Conservation (phyloP, 2,329 filamentous ascomycete genomes). For the Huntiella abstrusa region DNA sequence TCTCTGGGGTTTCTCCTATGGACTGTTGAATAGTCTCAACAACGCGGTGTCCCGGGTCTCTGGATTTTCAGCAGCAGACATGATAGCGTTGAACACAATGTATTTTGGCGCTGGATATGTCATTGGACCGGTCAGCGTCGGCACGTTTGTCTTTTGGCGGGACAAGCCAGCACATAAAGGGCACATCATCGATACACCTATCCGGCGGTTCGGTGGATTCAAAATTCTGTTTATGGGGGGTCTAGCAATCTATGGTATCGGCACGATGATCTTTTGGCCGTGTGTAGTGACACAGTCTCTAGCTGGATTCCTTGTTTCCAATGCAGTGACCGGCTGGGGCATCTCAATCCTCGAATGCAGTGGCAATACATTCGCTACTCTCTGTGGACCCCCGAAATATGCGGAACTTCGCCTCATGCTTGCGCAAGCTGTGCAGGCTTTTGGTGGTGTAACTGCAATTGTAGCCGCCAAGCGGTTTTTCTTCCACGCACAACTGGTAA, state of each 20-base stretch:
- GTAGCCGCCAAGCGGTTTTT: constrained; percentile 57
- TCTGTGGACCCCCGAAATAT: constrained; percentile 56
- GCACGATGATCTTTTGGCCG: constrained; percentile 76
- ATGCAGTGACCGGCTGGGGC: constrained; percentile 59
- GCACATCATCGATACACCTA: constrained; percentile 19
- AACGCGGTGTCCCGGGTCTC: constrained; percentile 45
- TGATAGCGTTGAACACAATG: constrained; percentile 46
- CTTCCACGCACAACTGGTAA: constrained; percentile 36
- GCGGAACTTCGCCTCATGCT: constrained; percentile 58
- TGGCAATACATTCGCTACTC: constrained; percentile 53
- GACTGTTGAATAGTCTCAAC: constrained; percentile 67
- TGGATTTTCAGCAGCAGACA: constrained; percentile 40
- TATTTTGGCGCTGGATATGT: constrained; percentile 57
- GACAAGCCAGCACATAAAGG: constrained; percentile 38
- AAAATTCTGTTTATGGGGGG: constrained; percentile 66
- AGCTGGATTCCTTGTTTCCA: constrained; percentile 56
- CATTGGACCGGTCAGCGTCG: constrained; percentile 49
- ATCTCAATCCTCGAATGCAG: constrained; percentile 62
- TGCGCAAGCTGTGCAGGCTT: constrained; percentile 59
- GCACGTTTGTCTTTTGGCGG: constrained; percentile 49
- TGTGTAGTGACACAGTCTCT: constrained; percentile 57
- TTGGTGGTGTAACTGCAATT: constrained; percentile 53
- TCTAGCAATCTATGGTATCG: constrained; percentile 52
- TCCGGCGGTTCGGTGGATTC: constrained; percentile 43
- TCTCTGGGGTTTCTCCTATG: constrained; percentile 81